Evolutionary conservation across 805 yeast species (phyloP).

Genomic region (Suhomyces xylopsoci): DNA sequence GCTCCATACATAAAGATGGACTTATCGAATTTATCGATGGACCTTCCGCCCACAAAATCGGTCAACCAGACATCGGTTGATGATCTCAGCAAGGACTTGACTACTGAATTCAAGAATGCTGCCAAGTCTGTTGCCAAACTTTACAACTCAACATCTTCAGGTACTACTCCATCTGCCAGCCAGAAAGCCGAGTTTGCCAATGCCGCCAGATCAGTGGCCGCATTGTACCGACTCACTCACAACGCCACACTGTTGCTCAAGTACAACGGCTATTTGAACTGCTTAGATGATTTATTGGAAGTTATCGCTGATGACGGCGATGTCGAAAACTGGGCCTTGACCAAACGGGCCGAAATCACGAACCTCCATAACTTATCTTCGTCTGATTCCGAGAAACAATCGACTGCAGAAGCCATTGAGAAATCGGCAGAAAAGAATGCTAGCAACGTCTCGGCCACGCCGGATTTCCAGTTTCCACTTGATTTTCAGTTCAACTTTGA

Average conservation of each 20-base stretch:
- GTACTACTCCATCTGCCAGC: constrained; percentile 7
- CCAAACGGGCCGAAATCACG: constrained; percentile 43
- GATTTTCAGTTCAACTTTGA: constrained; percentile 32
- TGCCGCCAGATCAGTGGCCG: constrained; percentile 43
- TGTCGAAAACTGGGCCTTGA: constrained; percentile 51
- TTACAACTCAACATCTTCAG: constrained; percentile 26
- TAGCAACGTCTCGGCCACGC: background rate
- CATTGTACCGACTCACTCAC: constrained; percentile 60
- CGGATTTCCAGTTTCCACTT: constrained; percentile 14
- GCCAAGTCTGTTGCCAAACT: constrained; percentile 66
- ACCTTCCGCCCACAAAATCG: constrained; percentile 52
- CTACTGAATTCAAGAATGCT: constrained; percentile 64
- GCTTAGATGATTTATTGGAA: constrained; percentile 54
- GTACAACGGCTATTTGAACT: constrained; percentile 59
- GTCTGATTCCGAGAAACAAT: background rate
- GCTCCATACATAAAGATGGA: constrained; percentile 43
- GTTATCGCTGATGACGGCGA: constrained; percentile 42
- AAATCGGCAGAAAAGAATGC: background rate
- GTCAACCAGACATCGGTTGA: constrained; percentile 46
- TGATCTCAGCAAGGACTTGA: constrained; percentile 51
- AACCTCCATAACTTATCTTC: constrained; percentile 6
- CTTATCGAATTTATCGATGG: constrained; percentile 55
- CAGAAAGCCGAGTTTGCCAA: constrained; percentile 33
- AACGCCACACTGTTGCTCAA: constrained; percentile 46
- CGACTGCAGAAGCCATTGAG: background rate